Evolutionary conservation across 176 grass and related monocot species (phyloP).

Genomic region (Zizania latifolia): DNA sequence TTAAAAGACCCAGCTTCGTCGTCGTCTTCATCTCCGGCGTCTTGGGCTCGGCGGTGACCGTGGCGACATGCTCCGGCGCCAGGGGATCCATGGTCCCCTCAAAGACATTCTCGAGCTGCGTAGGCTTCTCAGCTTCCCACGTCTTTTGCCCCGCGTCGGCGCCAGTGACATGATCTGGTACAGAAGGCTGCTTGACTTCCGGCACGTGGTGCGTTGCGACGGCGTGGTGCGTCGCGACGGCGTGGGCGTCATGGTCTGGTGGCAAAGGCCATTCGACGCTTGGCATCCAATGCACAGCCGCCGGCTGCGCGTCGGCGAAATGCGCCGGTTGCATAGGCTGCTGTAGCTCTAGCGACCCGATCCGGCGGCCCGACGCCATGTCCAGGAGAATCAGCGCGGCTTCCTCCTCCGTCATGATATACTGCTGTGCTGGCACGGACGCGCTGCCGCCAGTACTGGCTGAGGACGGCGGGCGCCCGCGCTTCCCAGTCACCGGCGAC

Average conservation of each 20-base stretch:
- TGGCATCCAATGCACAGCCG: not conserved
- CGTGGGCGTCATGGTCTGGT: not conserved
- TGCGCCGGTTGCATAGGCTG: not conserved
- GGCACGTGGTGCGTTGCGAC: too few species aligned
- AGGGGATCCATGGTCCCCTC: too few species aligned
- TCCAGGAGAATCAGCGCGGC: slow-evolving; percentile 32
- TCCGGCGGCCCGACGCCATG: not conserved
- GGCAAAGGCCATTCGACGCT: too few species aligned
- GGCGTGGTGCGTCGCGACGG: not conserved
- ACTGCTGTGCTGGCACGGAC: not conserved
- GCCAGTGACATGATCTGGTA: not conserved
- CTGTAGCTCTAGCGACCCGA: not conserved
- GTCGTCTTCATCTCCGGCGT: not conserved
- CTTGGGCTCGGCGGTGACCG: not conserved
- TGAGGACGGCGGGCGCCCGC: not conserved
- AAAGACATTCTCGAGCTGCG: not conserved
- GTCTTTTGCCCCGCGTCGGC: not conserved
- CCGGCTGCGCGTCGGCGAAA: not conserved
- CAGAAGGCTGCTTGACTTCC: not conserved
- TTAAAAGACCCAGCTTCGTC: not conserved
- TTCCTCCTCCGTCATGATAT: slow-evolving; percentile 15
- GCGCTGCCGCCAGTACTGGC: not conserved
- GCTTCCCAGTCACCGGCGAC: too few species aligned
- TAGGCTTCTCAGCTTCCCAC: not conserved
- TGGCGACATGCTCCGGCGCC: not conserved